Conservation (phyloP, 2,329 filamentous ascomycete genomes). For the Rhinocladiella similis region DNA sequence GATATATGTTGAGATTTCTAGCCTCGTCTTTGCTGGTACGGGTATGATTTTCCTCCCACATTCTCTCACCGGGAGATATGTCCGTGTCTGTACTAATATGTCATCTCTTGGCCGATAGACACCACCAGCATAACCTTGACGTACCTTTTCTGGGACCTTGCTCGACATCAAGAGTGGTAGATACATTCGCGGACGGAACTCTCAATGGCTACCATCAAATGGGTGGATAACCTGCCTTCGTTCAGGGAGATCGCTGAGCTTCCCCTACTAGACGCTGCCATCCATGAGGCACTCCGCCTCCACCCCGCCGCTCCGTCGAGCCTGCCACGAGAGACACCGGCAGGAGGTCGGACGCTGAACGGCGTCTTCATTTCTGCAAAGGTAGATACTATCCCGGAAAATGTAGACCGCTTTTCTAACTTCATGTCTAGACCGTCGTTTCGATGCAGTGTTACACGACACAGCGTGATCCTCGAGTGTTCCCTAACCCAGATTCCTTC, state of each 20-base stretch:
- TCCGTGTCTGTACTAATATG: too few relatives aligned
- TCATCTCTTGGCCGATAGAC: conserved; percentile 29
- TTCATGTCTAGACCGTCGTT: conserved; percentile 12
- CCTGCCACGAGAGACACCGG: conserved; percentile 11
- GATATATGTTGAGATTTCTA: conserved; percentile 9
- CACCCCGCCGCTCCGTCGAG: conserved; percentile 38
- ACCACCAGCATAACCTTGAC: conserved; percentile 40
- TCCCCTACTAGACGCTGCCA: conserved; percentile 57
- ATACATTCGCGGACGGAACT: conserved; percentile 24
- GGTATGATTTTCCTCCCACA: conserved; percentile 3
- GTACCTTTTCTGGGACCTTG: conserved; percentile 31
- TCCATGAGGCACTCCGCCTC: conserved; percentile 61
- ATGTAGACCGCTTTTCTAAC: too few relatives aligned
- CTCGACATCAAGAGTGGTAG: conserved; percentile 28
- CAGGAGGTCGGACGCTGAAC: conserved; percentile 3
- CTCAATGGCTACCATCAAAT: conserved; percentile 5
- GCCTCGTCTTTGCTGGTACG: conserved; percentile 18
- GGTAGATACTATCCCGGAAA: too few relatives aligned
- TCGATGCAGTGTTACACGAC: too few relatives aligned
- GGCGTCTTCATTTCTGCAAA: conserved; percentile 7
- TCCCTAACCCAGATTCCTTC: too few relatives aligned
- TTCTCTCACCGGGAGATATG: too few relatives aligned
- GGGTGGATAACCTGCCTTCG: conserved; percentile 31
- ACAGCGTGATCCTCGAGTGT: too few relatives aligned
- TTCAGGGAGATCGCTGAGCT: conserved; percentile 43